These are phyloP conservation scores for Hymenochaete sp. DNA, from an alignment of 1,284 basidiomycete genomes.

Conservation along the genomic window DNA sequence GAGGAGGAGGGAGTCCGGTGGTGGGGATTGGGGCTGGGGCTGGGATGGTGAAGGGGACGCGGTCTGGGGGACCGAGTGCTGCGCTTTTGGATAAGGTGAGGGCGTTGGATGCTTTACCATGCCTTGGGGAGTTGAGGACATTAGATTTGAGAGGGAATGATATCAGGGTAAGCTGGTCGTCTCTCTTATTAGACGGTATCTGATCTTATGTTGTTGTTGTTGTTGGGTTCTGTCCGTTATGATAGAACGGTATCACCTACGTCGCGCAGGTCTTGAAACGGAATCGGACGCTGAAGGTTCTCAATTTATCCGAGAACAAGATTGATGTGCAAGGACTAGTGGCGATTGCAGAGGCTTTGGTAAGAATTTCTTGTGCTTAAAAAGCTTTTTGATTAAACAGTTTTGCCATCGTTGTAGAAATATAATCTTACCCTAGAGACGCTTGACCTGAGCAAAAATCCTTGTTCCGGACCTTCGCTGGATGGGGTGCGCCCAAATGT, in stretches of 20 bases:
- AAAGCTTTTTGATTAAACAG: not conserved
- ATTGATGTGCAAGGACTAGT: conserved; percentile 79
- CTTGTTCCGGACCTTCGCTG: conserved; percentile 79
- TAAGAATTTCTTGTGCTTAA: conserved; percentile 30
- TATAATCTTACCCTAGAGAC: conserved; percentile 93
- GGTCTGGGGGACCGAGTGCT: conserved; percentile 51
- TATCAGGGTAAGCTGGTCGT: conserved; percentile 53
- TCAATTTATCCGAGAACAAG: conserved; percentile 92
- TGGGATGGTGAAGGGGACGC: not conserved
- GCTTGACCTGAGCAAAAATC: conserved; percentile 87
- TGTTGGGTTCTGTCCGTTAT: not conserved
- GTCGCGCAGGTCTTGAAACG: conserved; percentile 93
- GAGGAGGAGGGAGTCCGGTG: not conserved
- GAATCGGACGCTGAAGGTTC: conserved; percentile 88
- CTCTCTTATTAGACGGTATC: conserved; percentile 3
- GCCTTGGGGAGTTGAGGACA: conserved; percentile 79
- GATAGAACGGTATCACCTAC: conserved; percentile 74
- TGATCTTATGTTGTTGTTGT: not conserved
- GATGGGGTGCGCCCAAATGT: conserved; percentile 62
- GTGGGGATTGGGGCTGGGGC: not conserved
- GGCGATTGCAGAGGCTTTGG: conserved; percentile 81
- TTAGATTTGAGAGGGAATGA: conserved; percentile 91
- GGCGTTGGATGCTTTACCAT: conserved; percentile 76
- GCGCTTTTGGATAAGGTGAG: conserved; percentile 73
- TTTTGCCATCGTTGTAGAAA: conserved; percentile 56